Evolutionary conservation across 2,329 filamentous ascomycete genomes (phyloP), one percentile per base, ranked within the genome.

Genomic region (Pestalotiopsis sp.): DNA sequence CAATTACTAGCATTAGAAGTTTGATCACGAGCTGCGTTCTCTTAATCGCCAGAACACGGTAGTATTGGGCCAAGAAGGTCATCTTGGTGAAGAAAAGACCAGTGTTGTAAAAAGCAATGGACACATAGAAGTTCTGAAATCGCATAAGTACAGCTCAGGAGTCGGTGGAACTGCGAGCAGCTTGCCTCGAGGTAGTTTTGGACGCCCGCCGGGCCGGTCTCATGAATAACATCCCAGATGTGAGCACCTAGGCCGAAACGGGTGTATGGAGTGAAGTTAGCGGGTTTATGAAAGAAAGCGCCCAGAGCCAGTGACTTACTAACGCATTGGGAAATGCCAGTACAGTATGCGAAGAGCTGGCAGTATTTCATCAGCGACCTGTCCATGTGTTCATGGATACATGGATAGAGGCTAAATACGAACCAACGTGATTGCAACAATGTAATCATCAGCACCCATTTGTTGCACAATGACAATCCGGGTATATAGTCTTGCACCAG

Each of bases 21-120:
- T 76, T 67, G 36, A 79, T 74, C 27, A 77, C 72, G 13, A 66
- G 76, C 41, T 75, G 74, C 74, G 80, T 78, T 68, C 74, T 76
- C 13, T 69, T 72, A n/a, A 78, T 71, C 11, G 75, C 72, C 38
- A 82, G 73, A 20, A 81, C 77, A n/a, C 80, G 79, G 67, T 80
- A 78, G 67, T 81, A 82, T 63, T 81, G 79, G 2, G 76, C 70
- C 57, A 82, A 72, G 70, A 82, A 81, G 27, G 79, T 77, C 55
- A 81, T 62, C 69, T 82, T 82, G 61, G 78, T 76, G 20, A 78
- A 74, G 52, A 78, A 73, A 20, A 82, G 75, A 5, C 77, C 77
- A 38, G 70, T 68, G 57, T 81, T 81, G 68, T 82, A 82, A 4
- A 82, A 72, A 20, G 78, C 74, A 13, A 82, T 80, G 3, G 77